Base-by-base conservation (phyloP, 2,329 filamentous ascomycete genomes). In the Pyrenochaeta sp. region DNA sequence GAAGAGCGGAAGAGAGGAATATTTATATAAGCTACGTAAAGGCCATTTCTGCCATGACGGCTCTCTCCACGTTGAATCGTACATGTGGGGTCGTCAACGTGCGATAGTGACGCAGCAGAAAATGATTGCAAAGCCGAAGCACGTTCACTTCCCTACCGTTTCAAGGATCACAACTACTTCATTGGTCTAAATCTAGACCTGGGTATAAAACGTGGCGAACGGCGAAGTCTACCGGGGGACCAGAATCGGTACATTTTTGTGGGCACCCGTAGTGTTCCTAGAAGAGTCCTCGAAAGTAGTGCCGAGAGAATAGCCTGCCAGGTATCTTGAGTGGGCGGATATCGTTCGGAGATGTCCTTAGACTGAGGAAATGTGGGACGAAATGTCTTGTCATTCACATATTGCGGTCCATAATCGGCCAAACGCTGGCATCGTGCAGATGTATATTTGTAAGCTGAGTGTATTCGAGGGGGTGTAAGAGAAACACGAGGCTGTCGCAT, bases 351-450 rank as follows among this genome's bases (percentile, higher is more conserved):
- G 31, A 2, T 22, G 11, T 20, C 19, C 19, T 8, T 8, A 14
- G 13, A 11, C 22, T 34, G 31, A 11, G 22, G 31, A 6, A n/a
- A 34, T 22, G n/a, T 3, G 7, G 31, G 18, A 15, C 27, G 5
- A n/a, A 9, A 28, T 30, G 11, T 9, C 27, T 14, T 10, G 19
- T 11, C 10, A n/a, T n/a, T n/a, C n/a, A n/a, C n/a, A n/a, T n/a
- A n/a, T n/a, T n/a, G n/a, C n/a, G n/a, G n/a, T 3, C 19, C 30
- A 34, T 34, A 8, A n/a, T 34, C 31, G 31, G 31, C 31, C 20
- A 19, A 22, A 14, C 4, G 9, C 3, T 7, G 21, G n/a, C 7
- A 14, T 18, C 10, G n/a, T 19, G 20, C 14, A 4, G 8, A 31
- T 19, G 7, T 31, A 18, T 19, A 34, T 34, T 34, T 22, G 11